A percentile compares a stretch with the other conserved stretches of the same genome.
phyloP scores from a whole-genome alignment of 2,329 filamentous ascomycete species.

The Tolypocladium nubicola region DNA sequence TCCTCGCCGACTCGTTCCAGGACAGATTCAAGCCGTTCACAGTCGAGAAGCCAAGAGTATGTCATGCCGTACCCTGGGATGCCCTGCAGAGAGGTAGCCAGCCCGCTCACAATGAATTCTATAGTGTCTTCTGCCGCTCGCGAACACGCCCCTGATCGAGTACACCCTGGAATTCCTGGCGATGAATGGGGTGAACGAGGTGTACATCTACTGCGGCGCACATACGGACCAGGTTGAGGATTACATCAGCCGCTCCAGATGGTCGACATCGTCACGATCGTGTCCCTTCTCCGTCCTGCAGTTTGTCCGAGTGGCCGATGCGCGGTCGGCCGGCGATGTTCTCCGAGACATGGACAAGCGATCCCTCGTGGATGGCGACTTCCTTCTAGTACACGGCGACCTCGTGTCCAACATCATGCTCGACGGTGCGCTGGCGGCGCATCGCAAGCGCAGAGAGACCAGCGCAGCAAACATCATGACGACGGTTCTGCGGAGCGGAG shows the following conservation, averaged over 20 bases:
- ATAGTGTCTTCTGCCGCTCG: constrained; percentile 84
- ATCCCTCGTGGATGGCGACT: constrained; percentile 78
- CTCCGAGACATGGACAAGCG: constrained; percentile 88
- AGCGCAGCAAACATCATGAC: constrained; percentile 98
- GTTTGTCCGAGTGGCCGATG: constrained; percentile 74
- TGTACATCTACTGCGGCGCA: constrained; percentile 83
- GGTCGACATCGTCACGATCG: constrained; percentile 47
- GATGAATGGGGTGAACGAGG: constrained; percentile 88
- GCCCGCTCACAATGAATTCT: not conserved
- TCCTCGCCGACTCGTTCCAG: constrained; percentile 92
- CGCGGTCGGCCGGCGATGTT: constrained; percentile 82
- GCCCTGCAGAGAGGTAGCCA: not conserved
- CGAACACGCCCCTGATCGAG: constrained; percentile 90
- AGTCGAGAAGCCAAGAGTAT: constrained; percentile 72
- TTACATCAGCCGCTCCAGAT: constrained; percentile 70
- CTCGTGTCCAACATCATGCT: constrained; percentile 82
- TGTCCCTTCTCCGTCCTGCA: constrained; percentile 69
- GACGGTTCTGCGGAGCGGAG: constrained; percentile 74
- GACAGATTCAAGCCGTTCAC: constrained; percentile 85
- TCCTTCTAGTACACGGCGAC: constrained; percentile 86
- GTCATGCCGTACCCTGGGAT: not conserved
- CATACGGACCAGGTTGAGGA: constrained; percentile 80
- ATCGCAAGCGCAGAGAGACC: constrained; percentile 67
- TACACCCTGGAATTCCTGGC: constrained; percentile 95
- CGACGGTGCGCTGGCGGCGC: constrained; percentile 65